Percentiles rank a stretch among this genome's conserved stretches.
Evolutionary conservation across 2,329 filamentous ascomycete species (phyloP).

Genomic region (Neurospora sp.): DNA sequence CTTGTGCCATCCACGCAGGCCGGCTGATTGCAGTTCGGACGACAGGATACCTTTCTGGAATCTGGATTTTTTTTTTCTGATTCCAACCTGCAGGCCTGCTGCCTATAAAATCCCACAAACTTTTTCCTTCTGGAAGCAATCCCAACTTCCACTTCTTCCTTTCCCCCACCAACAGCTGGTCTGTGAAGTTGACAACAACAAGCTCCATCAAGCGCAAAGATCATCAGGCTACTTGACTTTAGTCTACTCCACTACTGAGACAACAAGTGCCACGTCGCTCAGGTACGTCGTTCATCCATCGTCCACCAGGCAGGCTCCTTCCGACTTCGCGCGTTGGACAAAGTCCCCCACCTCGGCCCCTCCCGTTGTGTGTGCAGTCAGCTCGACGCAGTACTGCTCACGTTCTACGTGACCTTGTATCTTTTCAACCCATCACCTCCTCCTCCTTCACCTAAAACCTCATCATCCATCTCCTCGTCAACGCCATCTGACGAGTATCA

Average conservation of each 20-base stretch:
- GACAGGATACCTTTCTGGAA: neutral
- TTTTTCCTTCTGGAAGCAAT: neutral
- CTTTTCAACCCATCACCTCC: neutral
- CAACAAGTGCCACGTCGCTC: neutral
- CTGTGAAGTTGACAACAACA: neutral
- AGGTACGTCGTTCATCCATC: neutral
- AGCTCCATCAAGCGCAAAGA: neutral
- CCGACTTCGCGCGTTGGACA: neutral
- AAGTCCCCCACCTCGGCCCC: neutral
- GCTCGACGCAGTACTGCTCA: neutral
- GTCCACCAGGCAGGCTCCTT: neutral
- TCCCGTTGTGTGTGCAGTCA: no score
- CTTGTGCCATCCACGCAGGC: neutral
- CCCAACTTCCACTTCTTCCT: neutral
- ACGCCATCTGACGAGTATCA: neutral
- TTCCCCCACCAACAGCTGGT: neutral
- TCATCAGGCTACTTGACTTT: neutral
- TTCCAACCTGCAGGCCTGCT: neutral
- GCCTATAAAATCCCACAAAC: neutral
- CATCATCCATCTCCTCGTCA: neutral
- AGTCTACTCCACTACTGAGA: neutral
- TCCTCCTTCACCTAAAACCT: neutral
- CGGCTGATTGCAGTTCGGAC: neutral
- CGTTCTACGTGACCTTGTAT: neutral
- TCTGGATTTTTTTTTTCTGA: neutral